Percentiles rank a stretch among this genome's conserved stretches.
Evolutionary conservation across 345 rosid species (phyloP).

Genomic region (Cardamine chenopodiifolia): DNA sequence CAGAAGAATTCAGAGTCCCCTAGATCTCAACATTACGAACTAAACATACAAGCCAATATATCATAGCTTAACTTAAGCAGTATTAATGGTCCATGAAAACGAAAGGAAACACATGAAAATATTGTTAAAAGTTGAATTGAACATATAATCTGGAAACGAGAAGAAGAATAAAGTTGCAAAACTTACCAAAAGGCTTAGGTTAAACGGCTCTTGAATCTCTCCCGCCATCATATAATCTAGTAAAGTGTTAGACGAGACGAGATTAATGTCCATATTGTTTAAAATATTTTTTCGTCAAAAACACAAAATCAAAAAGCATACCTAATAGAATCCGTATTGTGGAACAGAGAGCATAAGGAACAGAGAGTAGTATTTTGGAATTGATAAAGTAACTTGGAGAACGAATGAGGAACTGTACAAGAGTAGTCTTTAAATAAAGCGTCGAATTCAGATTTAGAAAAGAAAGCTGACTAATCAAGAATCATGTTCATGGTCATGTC

Average conservation of each 20-base stretch:
- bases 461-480: slow-evolving; percentile 19
- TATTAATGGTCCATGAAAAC: background rate
- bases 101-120: background rate
- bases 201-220: slow-evolving; percentile 63
- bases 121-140: background rate
- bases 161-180: slow-evolving; percentile 12
- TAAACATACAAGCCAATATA: background rate
- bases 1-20: background rate
- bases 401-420: slow-evolving; percentile 23
- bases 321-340: background rate
- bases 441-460: slow-evolving; percentile 11
- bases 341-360: slow-evolving; percentile 11
- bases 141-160: background rate
- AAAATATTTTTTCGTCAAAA: background rate
- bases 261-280: background rate
- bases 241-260: background rate
- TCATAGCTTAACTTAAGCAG: background rate
- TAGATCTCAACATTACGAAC: background rate
- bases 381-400: slow-evolving; percentile 20
- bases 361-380: background rate
- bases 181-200: slow-evolving; percentile 64
- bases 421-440: background rate
- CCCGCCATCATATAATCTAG: slow-evolving; percentile 57
- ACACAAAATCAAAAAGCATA: slow-evolving; percentile 1
- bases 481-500: slow-evolving; percentile 25